phyloP scores from a whole-genome alignment of 805 yeast genomes.

The Yarrowia hollandica region DNA sequence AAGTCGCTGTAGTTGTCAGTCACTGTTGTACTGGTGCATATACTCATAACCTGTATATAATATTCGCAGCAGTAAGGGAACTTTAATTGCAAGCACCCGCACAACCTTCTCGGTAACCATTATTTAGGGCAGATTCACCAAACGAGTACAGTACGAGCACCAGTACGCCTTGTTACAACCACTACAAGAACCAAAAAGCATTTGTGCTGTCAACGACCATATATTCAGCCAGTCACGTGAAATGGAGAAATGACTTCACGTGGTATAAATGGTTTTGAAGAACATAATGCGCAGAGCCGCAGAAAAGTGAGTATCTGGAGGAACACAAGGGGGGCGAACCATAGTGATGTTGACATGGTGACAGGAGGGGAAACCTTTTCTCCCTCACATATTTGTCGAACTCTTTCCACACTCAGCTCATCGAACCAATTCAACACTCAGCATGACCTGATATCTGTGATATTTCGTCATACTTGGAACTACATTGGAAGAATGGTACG shows the following conservation, averaged over 20 bases:
- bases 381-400: too few species aligned
- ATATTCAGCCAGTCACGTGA: conserved; percentile 18
- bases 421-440: too few species aligned
- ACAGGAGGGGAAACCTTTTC: too few species aligned
- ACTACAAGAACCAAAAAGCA: neutral
- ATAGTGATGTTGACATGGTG: too few species aligned
- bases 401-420: too few species aligned
- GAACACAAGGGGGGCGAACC: too few species aligned
- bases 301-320: conserved; percentile 7
- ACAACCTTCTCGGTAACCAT: neutral
- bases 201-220: conserved; percentile 4
- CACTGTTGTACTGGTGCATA: too few species aligned
- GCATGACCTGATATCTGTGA: too few species aligned
- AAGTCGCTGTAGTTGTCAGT: too few species aligned
- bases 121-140: conserved; percentile 4
- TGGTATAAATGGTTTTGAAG: conserved; percentile 21
- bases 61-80: neutral
- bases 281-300: conserved; percentile 23
- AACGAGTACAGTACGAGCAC: too few species aligned
- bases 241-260: conserved; percentile 28
- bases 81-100: neutral
- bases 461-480: too few species aligned
- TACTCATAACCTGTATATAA: neutral
- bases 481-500: too few species aligned
- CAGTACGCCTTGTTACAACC: neutral